A percentile compares a stretch with the other conserved stretches of the same genome.
These are phyloP conservation scores for Clonostachys rosea DNA, from an alignment of 2,329 filamentous ascomycete species.

Conservation along the genomic window DNA sequence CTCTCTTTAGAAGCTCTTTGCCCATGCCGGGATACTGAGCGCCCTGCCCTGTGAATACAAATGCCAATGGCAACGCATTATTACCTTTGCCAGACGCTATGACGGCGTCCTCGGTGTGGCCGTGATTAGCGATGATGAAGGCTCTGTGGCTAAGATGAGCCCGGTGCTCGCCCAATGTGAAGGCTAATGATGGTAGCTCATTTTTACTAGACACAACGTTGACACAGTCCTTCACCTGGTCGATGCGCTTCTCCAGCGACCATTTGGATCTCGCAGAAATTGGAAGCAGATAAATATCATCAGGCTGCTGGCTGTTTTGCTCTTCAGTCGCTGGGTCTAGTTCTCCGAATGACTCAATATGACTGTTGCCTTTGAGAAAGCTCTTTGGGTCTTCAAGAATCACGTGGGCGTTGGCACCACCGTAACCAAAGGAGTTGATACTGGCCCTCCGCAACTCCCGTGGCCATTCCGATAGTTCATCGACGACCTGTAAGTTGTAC, in stretches of 20 bases:
- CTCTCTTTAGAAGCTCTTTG: constrained; percentile 10
- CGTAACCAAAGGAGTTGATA: constrained; percentile 28
- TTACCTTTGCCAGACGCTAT: no score
- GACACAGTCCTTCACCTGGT: neutral
- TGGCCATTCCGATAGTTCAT: neutral
- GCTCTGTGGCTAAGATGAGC: constrained; percentile 6
- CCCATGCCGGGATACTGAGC: constrained; percentile 21
- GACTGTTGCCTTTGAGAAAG: neutral
- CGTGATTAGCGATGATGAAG: constrained; percentile 3
- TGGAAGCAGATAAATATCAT: neutral
- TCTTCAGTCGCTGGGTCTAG: no score
- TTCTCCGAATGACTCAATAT: neutral
- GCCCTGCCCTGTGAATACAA: constrained; percentile 42
- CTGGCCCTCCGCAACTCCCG: constrained; percentile 1
- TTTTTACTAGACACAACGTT: neutral
- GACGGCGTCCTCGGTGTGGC: neutral
- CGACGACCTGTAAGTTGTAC: neutral
- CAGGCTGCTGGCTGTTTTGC: neutral
- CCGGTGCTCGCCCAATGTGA: constrained; percentile 9
- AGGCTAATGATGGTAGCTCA: constrained; percentile 5
- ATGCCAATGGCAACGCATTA: constrained; percentile 15
- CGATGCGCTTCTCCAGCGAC: neutral
- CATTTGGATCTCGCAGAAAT: neutral
- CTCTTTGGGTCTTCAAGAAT: constrained; percentile 21
- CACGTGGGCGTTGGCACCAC: constrained; percentile 37